A percentile compares a stretch with the other conserved stretches of the same genome.
Conservation (phyloP, 2,329 filamentous ascomycete species). For the Cercospora sp. region DNA sequence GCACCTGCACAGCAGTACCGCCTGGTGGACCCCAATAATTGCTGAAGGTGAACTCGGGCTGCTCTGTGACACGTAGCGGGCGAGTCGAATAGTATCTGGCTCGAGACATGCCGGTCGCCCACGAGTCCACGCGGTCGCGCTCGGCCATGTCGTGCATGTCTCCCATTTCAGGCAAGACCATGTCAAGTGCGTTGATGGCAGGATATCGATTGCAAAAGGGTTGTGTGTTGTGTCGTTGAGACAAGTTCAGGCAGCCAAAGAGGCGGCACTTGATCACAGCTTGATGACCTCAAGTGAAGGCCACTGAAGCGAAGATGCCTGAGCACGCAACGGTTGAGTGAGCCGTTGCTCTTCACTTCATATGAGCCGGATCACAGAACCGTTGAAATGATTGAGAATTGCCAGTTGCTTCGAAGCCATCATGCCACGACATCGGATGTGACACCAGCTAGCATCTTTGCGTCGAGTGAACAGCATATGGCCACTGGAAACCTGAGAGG, state of each 20-base stretch:
- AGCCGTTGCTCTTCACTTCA: too few species aligned
- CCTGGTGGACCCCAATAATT: background rate
- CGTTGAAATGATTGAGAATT: background rate
- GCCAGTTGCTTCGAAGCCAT: background rate
- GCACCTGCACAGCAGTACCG: background rate
- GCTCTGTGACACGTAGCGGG: background rate
- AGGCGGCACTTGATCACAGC: background rate
- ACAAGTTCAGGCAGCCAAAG: background rate
- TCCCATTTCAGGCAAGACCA: background rate
- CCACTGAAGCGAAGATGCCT: background rate
- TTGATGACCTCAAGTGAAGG: background rate
- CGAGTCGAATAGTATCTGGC: background rate
- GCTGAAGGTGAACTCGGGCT: background rate
- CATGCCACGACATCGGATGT: background rate
- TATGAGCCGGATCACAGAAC: background rate
- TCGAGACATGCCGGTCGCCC: background rate
- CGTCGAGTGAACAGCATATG: background rate
- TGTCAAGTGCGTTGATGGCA: background rate
- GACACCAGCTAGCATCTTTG: background rate
- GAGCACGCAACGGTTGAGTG: background rate
- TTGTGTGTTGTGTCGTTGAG: background rate
- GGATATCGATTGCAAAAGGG: background rate
- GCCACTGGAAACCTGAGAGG: background rate
- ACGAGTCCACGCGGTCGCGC: constrained; percentile 1
- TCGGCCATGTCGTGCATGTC: constrained; percentile 4